These are phyloP conservation scores for Penicillium odoratum DNA, from an alignment of 495 filamentous ascomycete species.

Conservation along the genomic window DNA sequence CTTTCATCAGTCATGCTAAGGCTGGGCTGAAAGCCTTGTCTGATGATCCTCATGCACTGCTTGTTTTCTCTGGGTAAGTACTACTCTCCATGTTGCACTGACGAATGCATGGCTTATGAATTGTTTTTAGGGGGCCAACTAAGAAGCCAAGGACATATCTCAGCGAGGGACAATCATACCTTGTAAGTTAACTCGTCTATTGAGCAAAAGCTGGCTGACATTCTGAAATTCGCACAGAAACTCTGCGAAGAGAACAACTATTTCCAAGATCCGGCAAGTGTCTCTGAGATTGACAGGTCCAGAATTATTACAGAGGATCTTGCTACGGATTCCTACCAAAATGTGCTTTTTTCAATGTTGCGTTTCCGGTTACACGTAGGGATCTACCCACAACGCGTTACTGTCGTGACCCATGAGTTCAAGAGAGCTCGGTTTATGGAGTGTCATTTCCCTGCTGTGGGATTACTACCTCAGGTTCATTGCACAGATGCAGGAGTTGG, in stretches of 20 bases:
- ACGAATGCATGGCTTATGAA: background rate
- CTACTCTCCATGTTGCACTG: background rate
- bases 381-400: slow-evolving; percentile 47
- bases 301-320: slow-evolving; percentile 56
- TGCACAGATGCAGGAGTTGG: slow-evolving; percentile 17
- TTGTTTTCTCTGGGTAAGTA: slow-evolving; percentile 70
- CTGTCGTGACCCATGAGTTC: slow-evolving; percentile 74
- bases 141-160: slow-evolving; percentile 50
- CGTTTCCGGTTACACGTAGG: slow-evolving; percentile 53
- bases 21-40: slow-evolving; percentile 55
- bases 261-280: slow-evolving; percentile 21
- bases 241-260: slow-evolving; percentile 45
- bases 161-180: slow-evolving; percentile 69
- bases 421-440: slow-evolving; percentile 67
- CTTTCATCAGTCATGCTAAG: slow-evolving; percentile 70
- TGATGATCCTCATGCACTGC: slow-evolving; percentile 40
- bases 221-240: slow-evolving; percentile 33
- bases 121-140: slow-evolving; percentile 57
- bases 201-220: background rate
- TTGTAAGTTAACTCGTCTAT: slow-evolving; percentile 32
- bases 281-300: slow-evolving; percentile 14
- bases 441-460: slow-evolving; percentile 67
- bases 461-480: slow-evolving; percentile 29
- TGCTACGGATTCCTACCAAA: slow-evolving; percentile 79
- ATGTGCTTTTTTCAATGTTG: slow-evolving; percentile 69